phyloP scores from a whole-genome alignment of 495 filamentous ascomycete species.

The Lentithecium fluviatile region DNA sequence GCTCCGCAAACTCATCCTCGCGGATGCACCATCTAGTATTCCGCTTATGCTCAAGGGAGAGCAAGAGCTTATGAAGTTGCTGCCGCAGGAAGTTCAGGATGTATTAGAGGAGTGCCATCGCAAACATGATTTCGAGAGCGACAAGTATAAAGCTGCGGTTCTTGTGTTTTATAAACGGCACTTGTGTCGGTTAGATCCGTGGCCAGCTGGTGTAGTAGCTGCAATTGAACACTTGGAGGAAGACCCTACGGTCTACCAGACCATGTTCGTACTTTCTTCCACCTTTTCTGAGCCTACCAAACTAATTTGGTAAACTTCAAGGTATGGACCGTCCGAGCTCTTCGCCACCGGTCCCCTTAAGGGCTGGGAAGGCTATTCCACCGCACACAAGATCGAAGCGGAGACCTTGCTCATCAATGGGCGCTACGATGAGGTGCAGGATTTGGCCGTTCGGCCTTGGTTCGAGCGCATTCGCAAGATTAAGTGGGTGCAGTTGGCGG shows the following conservation, averaged over 20 bases:
- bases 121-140: constrained; percentile 40
- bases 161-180: constrained; percentile 47
- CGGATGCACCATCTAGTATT: constrained; percentile 44
- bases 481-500: constrained; percentile 48
- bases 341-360: constrained; percentile 47
- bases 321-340: constrained; percentile 51
- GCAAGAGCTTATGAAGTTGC: constrained; percentile 35
- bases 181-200: constrained; percentile 44
- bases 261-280: constrained; percentile 46
- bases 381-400: constrained; percentile 42
- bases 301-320: constrained; percentile 31
- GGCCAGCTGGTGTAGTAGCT: constrained; percentile 39
- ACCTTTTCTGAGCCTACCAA: neutral
- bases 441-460: constrained; percentile 47
- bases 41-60: constrained; percentile 35
- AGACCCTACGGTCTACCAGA: constrained; percentile 47
- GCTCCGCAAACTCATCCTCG: constrained; percentile 46
- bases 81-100: constrained; percentile 48
- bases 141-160: constrained; percentile 49
- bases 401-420: constrained; percentile 53
- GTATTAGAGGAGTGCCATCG: constrained; percentile 43
- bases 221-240: constrained; percentile 44
- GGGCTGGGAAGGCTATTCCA: constrained; percentile 42
- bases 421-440: constrained; percentile 50
- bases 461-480: constrained; percentile 46